Percentiles rank a stretch among this genome's conserved stretches.
Evolutionary conservation across 1,284 basidiomycete genomes (phyloP).

Genomic region (Cutaneotrichosporon cyanovorans): DNA sequence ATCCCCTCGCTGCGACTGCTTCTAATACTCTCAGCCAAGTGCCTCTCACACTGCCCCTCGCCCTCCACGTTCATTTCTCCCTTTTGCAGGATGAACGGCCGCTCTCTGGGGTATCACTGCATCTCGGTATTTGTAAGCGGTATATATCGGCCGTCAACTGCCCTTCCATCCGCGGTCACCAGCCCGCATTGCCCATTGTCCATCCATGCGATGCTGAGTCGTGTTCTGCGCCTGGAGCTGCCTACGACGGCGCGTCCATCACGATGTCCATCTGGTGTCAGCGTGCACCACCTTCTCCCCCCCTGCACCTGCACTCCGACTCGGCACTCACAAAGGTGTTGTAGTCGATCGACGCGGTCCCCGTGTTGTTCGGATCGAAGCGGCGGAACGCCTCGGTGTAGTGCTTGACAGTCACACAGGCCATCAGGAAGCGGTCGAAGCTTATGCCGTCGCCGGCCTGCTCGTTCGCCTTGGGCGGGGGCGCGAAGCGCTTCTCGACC

Average conservation of each 20-base stretch:
- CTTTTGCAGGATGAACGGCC: no score
- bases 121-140: no score
- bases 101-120: no score
- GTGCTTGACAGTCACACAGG: conserved; percentile 47
- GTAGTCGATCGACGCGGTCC: conserved; percentile 41
- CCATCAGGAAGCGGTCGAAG: conserved; percentile 47
- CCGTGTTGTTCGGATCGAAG: conserved; percentile 36
- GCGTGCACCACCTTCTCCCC: neutral
- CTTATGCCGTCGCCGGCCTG: conserved; percentile 30
- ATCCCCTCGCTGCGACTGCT: no score
- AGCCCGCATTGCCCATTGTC: no score
- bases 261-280: conserved; percentile 37
- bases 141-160: no score
- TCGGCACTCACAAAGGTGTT: conserved; percentile 37
- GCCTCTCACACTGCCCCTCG: no score
- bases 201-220: neutral
- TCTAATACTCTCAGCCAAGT: no score
- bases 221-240: neutral
- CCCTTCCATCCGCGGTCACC: no score
- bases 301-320: neutral
- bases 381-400: conserved; percentile 44
- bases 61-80: no score
- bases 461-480: conserved; percentile 34
- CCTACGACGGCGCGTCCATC: conserved; percentile 28
- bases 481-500: conserved; percentile 43